These are phyloP conservation scores for Solanum tacnaense DNA, from an alignment of 257 asterid species.

Conservation along the genomic window DNA sequence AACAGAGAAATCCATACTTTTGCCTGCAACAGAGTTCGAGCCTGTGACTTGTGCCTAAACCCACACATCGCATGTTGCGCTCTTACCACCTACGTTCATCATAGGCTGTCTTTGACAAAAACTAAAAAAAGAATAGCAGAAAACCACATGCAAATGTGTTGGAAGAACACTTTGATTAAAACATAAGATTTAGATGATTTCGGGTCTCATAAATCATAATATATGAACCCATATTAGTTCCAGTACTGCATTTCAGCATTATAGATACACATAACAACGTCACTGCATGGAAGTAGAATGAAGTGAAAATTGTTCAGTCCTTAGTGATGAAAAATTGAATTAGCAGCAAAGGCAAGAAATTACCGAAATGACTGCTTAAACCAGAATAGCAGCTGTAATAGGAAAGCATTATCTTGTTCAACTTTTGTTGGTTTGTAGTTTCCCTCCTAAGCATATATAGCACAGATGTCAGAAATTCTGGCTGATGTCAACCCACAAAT, in stretches of 20 bases:
- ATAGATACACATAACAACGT: not conserved
- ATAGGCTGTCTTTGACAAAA: not conserved
- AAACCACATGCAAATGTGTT: not conserved
- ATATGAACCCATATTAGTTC: not conserved
- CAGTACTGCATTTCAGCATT: not conserved
- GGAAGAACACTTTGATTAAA: not conserved
- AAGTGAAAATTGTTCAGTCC: not conserved
- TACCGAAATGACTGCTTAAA: constrained; percentile 96
- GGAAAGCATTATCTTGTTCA: constrained; percentile 78
- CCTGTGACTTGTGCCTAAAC: not conserved
- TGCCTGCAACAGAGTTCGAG: not conserved
- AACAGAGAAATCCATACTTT: not conserved
- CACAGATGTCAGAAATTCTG: not conserved
- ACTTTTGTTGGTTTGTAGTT: constrained; percentile 57
- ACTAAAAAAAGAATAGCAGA: not conserved
- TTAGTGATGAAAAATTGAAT: not conserved
- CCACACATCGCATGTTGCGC: not conserved
- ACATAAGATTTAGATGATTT: not conserved
- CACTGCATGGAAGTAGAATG: not conserved
- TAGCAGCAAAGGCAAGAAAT: not conserved
- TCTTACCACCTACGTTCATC: not conserved
- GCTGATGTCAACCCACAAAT: not conserved
- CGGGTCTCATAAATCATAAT: not conserved
- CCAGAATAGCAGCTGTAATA: constrained; percentile 94
- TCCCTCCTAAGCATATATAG: constrained; percentile 55